Base-by-base conservation (phyloP, 164 flowering plant genomes). In the Kingdonia uniflora region DNA sequence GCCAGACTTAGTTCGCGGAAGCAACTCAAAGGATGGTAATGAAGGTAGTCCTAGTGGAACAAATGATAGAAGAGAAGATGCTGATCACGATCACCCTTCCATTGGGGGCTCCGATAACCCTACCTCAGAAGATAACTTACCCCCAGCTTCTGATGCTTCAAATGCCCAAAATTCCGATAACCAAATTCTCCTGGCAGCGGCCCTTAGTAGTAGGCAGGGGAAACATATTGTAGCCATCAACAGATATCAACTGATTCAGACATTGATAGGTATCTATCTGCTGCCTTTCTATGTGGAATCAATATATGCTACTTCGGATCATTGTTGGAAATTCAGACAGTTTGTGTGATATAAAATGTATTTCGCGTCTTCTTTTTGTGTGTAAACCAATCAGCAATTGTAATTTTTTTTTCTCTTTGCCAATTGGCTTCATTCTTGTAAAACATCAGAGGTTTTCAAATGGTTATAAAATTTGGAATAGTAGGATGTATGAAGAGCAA, bases 1-100 rank as follows among this genome's bases (percentile, higher is more conserved):
- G n/a, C 83, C 79, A 25, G 92, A 83, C 26, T 58, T 87, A 52
- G 76, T 81, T 17, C 70, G 15, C 1, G 75, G n/a, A n/a, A n/a
- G 75, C 22, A 40, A 63, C 46, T 53, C 85, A 57, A 80, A 65
- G 44, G 80, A 69, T 58, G 76, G 68, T 29, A 61, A 35, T 24
- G 80, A 64, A 35, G 81, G 80, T 19, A 66, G 78, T 56, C 64
- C 81, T 29, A 76, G 79, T 54, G 60, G 67, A 42, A 63, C 66
- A 53, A 75, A 77, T n/a, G 66, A 74, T 10, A 60, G 55, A 58
- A 67, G 59, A 40, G 74, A 76, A 47, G 80, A 68, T 53, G 6
- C 35, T 8, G n/a, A 24, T 21, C 12, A 51, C 6, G 84, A 59
- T 23, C 61, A 64, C 21, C 72, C 67, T 12, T 55, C 75, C 5